Percentiles rank a stretch among this genome's conserved stretches.
Conservation (phyloP, 768 basidiomycete genomes). For the Ephemerocybe angulata region DNA sequence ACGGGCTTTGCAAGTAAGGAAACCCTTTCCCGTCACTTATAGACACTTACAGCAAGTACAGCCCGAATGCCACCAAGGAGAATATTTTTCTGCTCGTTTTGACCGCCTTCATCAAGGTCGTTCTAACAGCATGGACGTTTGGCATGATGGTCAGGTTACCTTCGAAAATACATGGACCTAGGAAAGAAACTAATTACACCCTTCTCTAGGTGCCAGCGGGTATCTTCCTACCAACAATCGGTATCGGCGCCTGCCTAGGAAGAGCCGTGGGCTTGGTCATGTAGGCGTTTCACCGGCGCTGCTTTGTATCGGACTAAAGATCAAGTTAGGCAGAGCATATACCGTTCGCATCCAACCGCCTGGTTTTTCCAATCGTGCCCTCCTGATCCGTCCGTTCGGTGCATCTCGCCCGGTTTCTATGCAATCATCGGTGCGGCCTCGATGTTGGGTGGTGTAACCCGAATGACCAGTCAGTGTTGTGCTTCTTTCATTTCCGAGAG, state of each 20-base stretch:
- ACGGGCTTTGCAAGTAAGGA: slow-evolving; percentile 77
- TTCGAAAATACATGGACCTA: neutral
- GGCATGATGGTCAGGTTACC: slow-evolving; percentile 60
- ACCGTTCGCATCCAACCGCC: slow-evolving; percentile 60
- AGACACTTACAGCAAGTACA: slow-evolving; percentile 20
- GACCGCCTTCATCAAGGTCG: slow-evolving; percentile 58
- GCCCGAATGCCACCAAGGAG: slow-evolving; percentile 61
- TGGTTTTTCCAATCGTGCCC: slow-evolving; percentile 74
- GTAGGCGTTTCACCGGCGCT: slow-evolving; percentile 31
- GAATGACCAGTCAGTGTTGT: slow-evolving; percentile 61
- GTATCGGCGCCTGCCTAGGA: slow-evolving; percentile 69
- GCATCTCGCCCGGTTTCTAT: slow-evolving; percentile 74
- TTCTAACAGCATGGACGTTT: slow-evolving; percentile 72
- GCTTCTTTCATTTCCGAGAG: neutral
- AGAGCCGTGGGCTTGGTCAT: slow-evolving; percentile 66
- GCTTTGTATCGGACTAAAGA: neutral
- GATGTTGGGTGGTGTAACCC: slow-evolving; percentile 72
- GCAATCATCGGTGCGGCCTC: slow-evolving; percentile 74
- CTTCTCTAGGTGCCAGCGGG: slow-evolving; percentile 65
- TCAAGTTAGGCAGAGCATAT: slow-evolving; percentile 54
- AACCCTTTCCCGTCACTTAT: neutral
- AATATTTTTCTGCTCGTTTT: slow-evolving; percentile 65
- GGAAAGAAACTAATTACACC: neutral
- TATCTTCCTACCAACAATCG: slow-evolving; percentile 74
- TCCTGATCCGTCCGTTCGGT: slow-evolving; percentile 63